Conservation (phyloP, 805 yeast species). For the Ogataea sp. region DNA sequence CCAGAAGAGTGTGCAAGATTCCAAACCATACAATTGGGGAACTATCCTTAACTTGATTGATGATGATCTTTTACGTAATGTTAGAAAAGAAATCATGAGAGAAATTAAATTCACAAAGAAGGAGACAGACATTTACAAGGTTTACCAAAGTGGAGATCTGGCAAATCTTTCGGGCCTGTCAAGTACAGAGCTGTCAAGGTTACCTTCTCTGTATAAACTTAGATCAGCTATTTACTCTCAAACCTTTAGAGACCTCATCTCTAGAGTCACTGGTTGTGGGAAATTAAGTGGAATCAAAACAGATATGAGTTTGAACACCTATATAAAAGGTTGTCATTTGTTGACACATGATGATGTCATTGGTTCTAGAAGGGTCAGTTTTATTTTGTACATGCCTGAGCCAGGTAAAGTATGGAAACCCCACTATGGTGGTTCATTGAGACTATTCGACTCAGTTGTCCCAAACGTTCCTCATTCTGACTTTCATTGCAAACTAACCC, state of each 20-base stretch:
- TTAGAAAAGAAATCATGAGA: slow-evolving; percentile 73
- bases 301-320: slow-evolving; percentile 88
- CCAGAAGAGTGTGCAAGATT: slow-evolving; percentile 35
- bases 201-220: slow-evolving; percentile 70
- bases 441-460: slow-evolving; percentile 77
- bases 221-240: slow-evolving; percentile 85
- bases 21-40: slow-evolving; percentile 89
- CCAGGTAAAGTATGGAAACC: slow-evolving; percentile 87
- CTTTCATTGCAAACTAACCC: slow-evolving; percentile 59
- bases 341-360: slow-evolving; percentile 97
- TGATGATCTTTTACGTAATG: slow-evolving; percentile 68
- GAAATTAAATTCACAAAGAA: slow-evolving; percentile 88
- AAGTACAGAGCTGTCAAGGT: slow-evolving; percentile 59
- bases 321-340: slow-evolving; percentile 88
- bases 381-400: slow-evolving; percentile 86
- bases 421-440: slow-evolving; percentile 86
- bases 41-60: slow-evolving; percentile 65
- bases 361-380: slow-evolving; percentile 89
- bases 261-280: slow-evolving; percentile 79
- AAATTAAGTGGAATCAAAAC: slow-evolving; percentile 84
- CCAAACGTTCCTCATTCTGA: slow-evolving; percentile 90
- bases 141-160: slow-evolving; percentile 81
- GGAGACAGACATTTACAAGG: slow-evolving; percentile 96
- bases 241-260: slow-evolving; percentile 70
- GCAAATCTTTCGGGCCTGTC: slow-evolving; percentile 87